Evolutionary conservation across 2,329 filamentous ascomycete species (phyloP), one percentile per base, ranked within the genome.

Genomic region (Aspergillus sergii): DNA sequence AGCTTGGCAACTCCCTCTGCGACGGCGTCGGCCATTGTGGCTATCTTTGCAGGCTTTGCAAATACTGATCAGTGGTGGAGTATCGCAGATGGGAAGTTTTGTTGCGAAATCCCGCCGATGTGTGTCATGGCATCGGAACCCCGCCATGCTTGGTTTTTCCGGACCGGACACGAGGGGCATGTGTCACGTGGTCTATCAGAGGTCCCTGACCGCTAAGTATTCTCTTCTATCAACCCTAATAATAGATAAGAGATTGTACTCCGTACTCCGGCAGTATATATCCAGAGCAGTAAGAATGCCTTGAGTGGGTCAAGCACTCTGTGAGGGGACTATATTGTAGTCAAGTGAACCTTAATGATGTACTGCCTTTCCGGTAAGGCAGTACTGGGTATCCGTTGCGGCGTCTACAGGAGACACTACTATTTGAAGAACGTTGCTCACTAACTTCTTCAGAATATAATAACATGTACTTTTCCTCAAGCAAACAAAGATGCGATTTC

Each of bases 1-100:
- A 69, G 68, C 65, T 69, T 69, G 46, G 66, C 66, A 19, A 63
- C 61, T 43, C 48, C 58, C 39, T 69, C 68, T 5, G 62, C 57
- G 19, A 68, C 57, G 21, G 64, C 55, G 46, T 69, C 66, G 21
- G 68, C 65, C 68, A 69, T 69, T 43, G 46, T 69, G 62, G 4
- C 46, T 48, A 12, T 48, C 21, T 48, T 23, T 28, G 46, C 23
- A 14, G 14, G 21, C 10, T 48, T 12, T 28, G 46, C 46, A 14
- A 45, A 6, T n/a, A 12, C 16, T 41, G 16, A 23, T 11, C n/a
- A 9, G 11, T 23, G 43, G 43, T 46, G 23, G n/a, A 23, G n/a
- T 21, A 6, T 21, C 16, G 41, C 9, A 10, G 19, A 43, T n/a
- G 41, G 21, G 43, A 46, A 23, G 43, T 46, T 46, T 23, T 41